Base-by-base conservation (phyloP, 805 yeast species). In the Wickerhamiella azymoides region DNA sequence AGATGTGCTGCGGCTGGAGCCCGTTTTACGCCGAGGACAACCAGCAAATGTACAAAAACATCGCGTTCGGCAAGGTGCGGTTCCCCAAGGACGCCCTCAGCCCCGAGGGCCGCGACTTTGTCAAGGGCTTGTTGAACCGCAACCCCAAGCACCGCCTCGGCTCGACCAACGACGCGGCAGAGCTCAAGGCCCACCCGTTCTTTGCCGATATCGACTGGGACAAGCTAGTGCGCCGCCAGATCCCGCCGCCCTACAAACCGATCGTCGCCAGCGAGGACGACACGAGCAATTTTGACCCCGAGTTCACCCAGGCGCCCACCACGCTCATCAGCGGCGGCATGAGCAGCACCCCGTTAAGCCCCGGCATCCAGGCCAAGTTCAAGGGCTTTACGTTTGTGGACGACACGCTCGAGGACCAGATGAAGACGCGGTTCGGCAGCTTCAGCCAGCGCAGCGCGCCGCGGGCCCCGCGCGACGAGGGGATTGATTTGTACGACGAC, bases 1-100 rank as follows among this genome's bases (percentile, higher is more conserved):
- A 92, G 67, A 92, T 92, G 98, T 88, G 97, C 64, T 92, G 97
- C 67, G 98, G 98, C 43, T 92, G 97, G 98, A 83, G 95, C 4
- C 98, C 98, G 46, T 92, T 92, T 63, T 92, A 85, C 59, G 98
- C 97, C 24, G 96, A 89, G 52, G 89, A 85, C 63, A 86, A 94
- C 43, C 97, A 92, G 68, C 96, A 92, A 64, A 92, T 92, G 98
- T 92, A 92, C 67, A 92, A 89, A 68, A 92, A 92, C 66, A 92
- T 92, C 68, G 98, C 97, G 4, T 92, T 86, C 65, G 98, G 98
- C 51, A 92, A 89, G 63, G 97, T 92, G 39, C 74, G 95, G 58
- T 92, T 92, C 64, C 98, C 98, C 42, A 85, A 89, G 62, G 98
- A 92, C 61, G 93, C 92, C 19, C 69, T 92, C 48, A 81, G 94